Base-by-base conservation (phyloP, 75 land plant species). In the Ceratopteris richardii region DNA sequence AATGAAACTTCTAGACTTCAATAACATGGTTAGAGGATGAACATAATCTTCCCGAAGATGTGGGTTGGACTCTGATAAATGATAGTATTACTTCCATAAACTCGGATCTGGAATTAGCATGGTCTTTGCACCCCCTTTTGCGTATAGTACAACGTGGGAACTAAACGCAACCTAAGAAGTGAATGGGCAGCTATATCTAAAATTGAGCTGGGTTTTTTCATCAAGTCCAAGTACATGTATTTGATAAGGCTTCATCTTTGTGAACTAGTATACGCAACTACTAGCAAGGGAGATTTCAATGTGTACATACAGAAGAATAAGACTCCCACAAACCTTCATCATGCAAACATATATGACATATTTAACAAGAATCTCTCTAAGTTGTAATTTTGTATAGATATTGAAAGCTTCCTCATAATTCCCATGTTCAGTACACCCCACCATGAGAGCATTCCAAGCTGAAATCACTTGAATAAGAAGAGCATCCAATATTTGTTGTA, bases 221-320 rank as follows among this genome's bases (percentile, higher is more conserved):
- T 88, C 12, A 82, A 76, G 52, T 48, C 77, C 1, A 70, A 68
- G 31, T 92, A 67, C 67, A 63, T 67, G 17, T 85, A 92, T 59
- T 44, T 79, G 36, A 70, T 82, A 25, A 74, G 97, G n/a, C 33
- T 92, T 37, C 97, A 88, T 52, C 85, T 92, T 74, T 84, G 88
- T 44, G 97, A 92, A 57, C 72, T 88, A 33, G 72, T 77, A 1
- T 79, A 89, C 73, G 63, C 61, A 16, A 12, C 63, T 14, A 52
- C 58, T 17, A 63, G 69, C 56, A 65, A 71, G 41, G 61, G 94
- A 33, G 60, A 68, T 66, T 92, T 92, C 82, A 78, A 82, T 53
- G 75, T 85, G 25, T 91, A 84, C 60, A 23, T 91, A 22, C 89
- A 88, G 58, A 68, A 56, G n/a, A n/a, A n/a, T n/a, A n/a, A n/a